phyloP scores from a whole-genome alignment of 2,329 filamentous ascomycete genomes.

The Aspergillus sp. region DNA sequence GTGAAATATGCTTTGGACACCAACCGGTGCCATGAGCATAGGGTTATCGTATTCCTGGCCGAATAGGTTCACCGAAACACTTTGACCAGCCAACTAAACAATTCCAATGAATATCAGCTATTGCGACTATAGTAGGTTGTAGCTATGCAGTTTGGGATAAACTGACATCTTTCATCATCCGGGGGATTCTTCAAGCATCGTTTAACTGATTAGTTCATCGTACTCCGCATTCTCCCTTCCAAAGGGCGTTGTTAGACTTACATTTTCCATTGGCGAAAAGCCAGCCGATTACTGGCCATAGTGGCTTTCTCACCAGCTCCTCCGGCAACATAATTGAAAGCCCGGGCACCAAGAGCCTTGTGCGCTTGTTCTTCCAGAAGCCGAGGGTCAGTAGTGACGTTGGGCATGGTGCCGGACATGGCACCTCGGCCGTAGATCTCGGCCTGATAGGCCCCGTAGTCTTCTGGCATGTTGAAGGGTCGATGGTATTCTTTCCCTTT shows the following conservation, averaged over 20 bases:
- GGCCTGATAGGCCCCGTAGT: slow-evolving; percentile 40
- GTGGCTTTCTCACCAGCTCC: slow-evolving; percentile 55
- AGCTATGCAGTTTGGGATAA: background rate
- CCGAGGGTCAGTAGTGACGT: slow-evolving; percentile 53
- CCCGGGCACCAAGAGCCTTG: slow-evolving; percentile 38
- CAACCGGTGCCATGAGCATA: slow-evolving; percentile 58
- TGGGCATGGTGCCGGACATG: slow-evolving; percentile 40
- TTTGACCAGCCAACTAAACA: slow-evolving; percentile 29
- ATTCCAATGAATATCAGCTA: slow-evolving; percentile 8
- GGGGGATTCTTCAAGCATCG: slow-evolving; percentile 40
- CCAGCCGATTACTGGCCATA: slow-evolving; percentile 51
- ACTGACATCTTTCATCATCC: slow-evolving; percentile 37
- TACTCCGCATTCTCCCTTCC: background rate
- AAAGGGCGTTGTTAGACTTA: slow-evolving; percentile 10
- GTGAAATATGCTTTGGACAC: slow-evolving; percentile 62
- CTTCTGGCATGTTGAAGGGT: slow-evolving; percentile 21
- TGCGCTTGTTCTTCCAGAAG: slow-evolving; percentile 49
- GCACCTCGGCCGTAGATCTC: slow-evolving; percentile 48
- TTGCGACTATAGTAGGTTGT: slow-evolving; percentile 20
- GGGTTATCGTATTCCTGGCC: slow-evolving; percentile 43
- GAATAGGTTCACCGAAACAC: slow-evolving; percentile 48
- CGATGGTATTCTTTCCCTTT: too few relatives aligned
- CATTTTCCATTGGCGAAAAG: slow-evolving; percentile 47
- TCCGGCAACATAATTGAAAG: slow-evolving; percentile 55
- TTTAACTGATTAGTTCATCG: slow-evolving; percentile 1